Percentiles rank a stretch among this genome's conserved stretches.
These are phyloP conservation scores for Globisporangium nagaii DNA, from an alignment of 352 stramenopile species.

Conservation along the genomic window DNA sequence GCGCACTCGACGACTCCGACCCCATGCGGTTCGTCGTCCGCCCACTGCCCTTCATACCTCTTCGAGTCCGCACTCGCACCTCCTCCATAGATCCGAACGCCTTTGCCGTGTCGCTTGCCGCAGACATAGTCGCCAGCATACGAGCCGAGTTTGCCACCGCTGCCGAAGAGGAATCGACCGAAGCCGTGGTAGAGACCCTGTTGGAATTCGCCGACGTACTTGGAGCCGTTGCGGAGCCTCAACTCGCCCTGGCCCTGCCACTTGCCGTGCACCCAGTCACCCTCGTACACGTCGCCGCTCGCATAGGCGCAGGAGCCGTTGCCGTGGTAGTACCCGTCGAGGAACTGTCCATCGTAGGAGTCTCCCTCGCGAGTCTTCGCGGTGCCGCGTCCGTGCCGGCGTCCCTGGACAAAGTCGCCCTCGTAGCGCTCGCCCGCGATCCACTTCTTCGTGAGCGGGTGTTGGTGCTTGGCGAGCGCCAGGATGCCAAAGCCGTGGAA, in stretches of 20 bases:
- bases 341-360: slow-evolving; percentile 51
- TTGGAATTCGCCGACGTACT: slow-evolving; percentile 49
- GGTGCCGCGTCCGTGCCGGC: slow-evolving; percentile 49
- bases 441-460: slow-evolving; percentile 66
- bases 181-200: slow-evolving; percentile 54
- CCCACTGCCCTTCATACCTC: slow-evolving; percentile 69
- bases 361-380: slow-evolving; percentile 30
- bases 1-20: slow-evolving; percentile 46
- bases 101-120: slow-evolving; percentile 54
- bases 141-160: slow-evolving; percentile 34
- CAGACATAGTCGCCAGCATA: slow-evolving; percentile 60
- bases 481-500: slow-evolving; percentile 66
- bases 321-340: slow-evolving; percentile 44
- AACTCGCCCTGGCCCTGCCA: slow-evolving; percentile 55
- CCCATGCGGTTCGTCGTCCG: slow-evolving; percentile 49
- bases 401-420: slow-evolving; percentile 45
- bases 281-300: slow-evolving; percentile 63
- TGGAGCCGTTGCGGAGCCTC: slow-evolving; percentile 37
- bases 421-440: slow-evolving; percentile 55
- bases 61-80: slow-evolving; percentile 11
- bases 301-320: slow-evolving; percentile 52
- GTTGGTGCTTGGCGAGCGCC: slow-evolving; percentile 37
- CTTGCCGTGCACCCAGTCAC: slow-evolving; percentile 50
- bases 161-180: slow-evolving; percentile 42
- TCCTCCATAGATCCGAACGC: slow-evolving; percentile 47